Evolutionary conservation across 2,329 filamentous ascomycete species (phyloP).

Genomic region (Tetracladium maxilliforme): DNA sequence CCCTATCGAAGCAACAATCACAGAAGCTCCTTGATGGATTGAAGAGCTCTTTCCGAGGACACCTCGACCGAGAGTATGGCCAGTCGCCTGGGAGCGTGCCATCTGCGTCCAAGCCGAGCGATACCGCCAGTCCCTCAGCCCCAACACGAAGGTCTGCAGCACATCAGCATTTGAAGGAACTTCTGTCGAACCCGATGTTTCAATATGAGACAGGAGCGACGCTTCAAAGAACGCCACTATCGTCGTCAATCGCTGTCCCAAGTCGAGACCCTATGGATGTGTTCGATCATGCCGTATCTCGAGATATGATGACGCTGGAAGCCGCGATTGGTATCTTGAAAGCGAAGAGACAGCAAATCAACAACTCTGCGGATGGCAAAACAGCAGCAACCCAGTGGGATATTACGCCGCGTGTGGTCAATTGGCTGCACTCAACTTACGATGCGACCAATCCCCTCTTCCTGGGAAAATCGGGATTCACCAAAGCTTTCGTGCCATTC

Average conservation of each 20-base stretch:
- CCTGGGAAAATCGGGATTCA: constrained; percentile 8
- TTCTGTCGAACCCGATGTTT: not conserved
- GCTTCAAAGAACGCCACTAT: constrained; percentile 8
- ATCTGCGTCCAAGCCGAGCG: constrained; percentile 16
- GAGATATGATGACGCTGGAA: constrained; percentile 13
- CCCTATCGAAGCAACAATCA: constrained; percentile 40
- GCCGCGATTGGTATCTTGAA: constrained; percentile 10
- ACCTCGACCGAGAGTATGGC: constrained; percentile 42
- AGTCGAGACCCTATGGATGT: constrained; percentile 11
- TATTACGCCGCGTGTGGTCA: constrained; percentile 13
- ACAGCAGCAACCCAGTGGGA: constrained; percentile 12
- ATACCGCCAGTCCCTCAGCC: constrained; percentile 8
- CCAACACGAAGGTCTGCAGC: constrained; percentile 4
- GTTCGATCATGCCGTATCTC: constrained; percentile 13
- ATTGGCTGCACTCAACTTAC: constrained; percentile 13
- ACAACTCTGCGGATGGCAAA: constrained; percentile 6
- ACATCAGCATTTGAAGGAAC: not conserved
- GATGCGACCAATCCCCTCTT: constrained; percentile 9
- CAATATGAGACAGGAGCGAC: constrained; percentile 6
- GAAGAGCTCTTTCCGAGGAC: constrained; percentile 46
- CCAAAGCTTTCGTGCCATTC: constrained; percentile 10
- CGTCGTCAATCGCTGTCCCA: constrained; percentile 4
- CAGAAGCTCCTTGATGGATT: constrained; percentile 43
- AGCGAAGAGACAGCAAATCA: constrained; percentile 8
- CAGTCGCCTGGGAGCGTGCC: no score